phyloP scores from a whole-genome alignment of 2,329 filamentous ascomycete species.

The Calonectria multiphialidica region DNA sequence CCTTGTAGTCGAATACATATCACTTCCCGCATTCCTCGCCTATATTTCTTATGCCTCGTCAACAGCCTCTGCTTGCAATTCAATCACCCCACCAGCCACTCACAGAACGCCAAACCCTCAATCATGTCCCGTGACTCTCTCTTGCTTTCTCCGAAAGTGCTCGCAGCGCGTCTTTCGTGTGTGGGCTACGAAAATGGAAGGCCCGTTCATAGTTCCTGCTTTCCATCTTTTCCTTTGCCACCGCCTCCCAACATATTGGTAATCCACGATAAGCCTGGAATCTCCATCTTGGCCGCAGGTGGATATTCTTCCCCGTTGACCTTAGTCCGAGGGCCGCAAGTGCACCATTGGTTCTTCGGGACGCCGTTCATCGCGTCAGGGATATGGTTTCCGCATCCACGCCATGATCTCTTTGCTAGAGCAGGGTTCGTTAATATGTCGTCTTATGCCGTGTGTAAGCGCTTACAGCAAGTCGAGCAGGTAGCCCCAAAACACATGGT shows the following conservation, averaged over 20 bases:
- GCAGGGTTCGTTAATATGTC: neutral
- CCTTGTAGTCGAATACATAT: too few relatives aligned
- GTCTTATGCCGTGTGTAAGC: neutral
- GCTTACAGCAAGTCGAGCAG: slow-evolving; percentile 57
- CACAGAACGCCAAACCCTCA: neutral
- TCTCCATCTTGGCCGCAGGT: slow-evolving; percentile 53
- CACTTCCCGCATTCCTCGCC: neutral
- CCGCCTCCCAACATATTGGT: slow-evolving; percentile 41
- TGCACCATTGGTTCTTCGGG: slow-evolving; percentile 61
- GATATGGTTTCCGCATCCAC: slow-evolving; percentile 63
- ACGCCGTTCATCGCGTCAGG: slow-evolving; percentile 57
- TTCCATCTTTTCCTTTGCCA: slow-evolving; percentile 22
- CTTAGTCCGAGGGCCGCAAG: slow-evolving; percentile 58
- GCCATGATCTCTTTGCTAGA: slow-evolving; percentile 61
- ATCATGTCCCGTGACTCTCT: neutral
- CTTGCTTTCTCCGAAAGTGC: too few relatives aligned
- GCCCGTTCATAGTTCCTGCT: slow-evolving; percentile 34
- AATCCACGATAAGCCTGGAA: slow-evolving; percentile 56
- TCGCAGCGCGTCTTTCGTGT: too few relatives aligned
- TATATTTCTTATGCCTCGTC: neutral
- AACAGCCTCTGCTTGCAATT: neutral
- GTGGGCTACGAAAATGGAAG: neutral
- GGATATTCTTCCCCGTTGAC: slow-evolving; percentile 60
- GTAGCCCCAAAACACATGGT: slow-evolving; percentile 57
- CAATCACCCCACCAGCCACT: neutral